Evolutionary conservation across 2,329 filamentous ascomycete species (phyloP).

Genomic region (Pseudogymnoascus sp.): DNA sequence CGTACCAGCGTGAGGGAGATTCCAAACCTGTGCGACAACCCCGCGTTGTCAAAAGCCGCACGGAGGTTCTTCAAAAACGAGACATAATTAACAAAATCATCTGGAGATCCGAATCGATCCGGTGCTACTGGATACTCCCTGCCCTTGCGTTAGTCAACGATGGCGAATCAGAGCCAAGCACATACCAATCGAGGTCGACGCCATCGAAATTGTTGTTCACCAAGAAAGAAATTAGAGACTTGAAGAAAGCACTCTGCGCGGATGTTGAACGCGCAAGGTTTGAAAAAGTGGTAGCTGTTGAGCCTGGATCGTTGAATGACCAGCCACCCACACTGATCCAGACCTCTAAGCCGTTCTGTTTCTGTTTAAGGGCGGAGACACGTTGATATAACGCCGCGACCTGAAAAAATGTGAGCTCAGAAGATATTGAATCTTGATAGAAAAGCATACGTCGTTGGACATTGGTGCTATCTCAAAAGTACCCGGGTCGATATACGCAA

Average conservation of each 20-base stretch:
- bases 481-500: conserved; percentile 35
- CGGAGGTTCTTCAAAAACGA: conserved; percentile 25
- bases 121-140: conserved; percentile 30
- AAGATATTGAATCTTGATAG: too few relatives aligned
- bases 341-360: conserved; percentile 24
- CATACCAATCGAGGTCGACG: conserved; percentile 38
- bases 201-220: conserved; percentile 36
- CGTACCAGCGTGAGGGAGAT: conserved; percentile 10
- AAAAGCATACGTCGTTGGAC: conserved; percentile 13
- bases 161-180: neutral
- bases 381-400: conserved; percentile 18
- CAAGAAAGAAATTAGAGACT: conserved; percentile 34
- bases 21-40: neutral
- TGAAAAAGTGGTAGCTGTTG: conserved; percentile 24
- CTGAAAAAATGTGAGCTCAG: too few relatives aligned
- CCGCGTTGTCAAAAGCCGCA: neutral
- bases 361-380: conserved; percentile 30
- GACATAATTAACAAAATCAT: conserved; percentile 31
- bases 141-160: too few relatives aligned
- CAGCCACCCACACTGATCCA: conserved; percentile 38
- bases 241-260: conserved; percentile 32
- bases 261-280: conserved; percentile 27
- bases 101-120: conserved; percentile 31
- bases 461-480: conserved; percentile 28
- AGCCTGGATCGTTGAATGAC: conserved; percentile 18